Conservation (phyloP, 2,329 filamentous ascomycete species). For the Clarireedia monteithiana region DNA sequence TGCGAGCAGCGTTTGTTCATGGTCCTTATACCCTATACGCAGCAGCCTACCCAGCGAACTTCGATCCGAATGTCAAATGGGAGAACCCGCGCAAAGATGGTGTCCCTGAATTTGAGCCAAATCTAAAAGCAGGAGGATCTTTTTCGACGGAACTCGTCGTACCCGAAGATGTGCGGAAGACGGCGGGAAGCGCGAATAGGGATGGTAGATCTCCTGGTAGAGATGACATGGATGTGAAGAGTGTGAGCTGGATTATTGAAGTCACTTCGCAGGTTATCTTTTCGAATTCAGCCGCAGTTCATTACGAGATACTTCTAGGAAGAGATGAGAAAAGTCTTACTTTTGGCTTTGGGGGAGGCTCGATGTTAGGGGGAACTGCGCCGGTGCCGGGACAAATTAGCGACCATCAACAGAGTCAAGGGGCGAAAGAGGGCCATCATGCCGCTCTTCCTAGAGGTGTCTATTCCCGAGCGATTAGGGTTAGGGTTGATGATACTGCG, state of each 20-base stretch:
- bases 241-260: conserved; percentile 82
- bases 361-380: conserved; percentile 34
- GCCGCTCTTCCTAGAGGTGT: conserved; percentile 63
- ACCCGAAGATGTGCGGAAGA: conserved; percentile 67
- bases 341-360: conserved; percentile 39
- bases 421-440: conserved; percentile 50
- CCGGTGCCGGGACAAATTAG: conserved; percentile 59
- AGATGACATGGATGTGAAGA: conserved; percentile 39
- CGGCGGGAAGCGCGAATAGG: conserved; percentile 41
- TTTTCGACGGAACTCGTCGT: conserved; percentile 78
- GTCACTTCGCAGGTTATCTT: conserved; percentile 91
- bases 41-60: conserved; percentile 74
- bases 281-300: conserved; percentile 77
- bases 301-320: conserved; percentile 79
- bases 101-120: conserved; percentile 86
- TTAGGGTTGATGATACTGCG: conserved; percentile 81
- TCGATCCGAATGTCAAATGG: conserved; percentile 75
- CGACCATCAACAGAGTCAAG: conserved; percentile 63
- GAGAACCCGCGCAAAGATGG: conserved; percentile 63
- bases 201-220: conserved; percentile 34
- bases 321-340: conserved; percentile 78
- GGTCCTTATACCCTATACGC: conserved; percentile 89
- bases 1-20: conserved; percentile 92
- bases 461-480: conserved; percentile 70
- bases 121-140: conserved; percentile 85